These are phyloP conservation scores for Hymenoscyphus fraxineus DNA, from an alignment of 2,329 filamentous ascomycete genomes.

Conservation along the genomic window DNA sequence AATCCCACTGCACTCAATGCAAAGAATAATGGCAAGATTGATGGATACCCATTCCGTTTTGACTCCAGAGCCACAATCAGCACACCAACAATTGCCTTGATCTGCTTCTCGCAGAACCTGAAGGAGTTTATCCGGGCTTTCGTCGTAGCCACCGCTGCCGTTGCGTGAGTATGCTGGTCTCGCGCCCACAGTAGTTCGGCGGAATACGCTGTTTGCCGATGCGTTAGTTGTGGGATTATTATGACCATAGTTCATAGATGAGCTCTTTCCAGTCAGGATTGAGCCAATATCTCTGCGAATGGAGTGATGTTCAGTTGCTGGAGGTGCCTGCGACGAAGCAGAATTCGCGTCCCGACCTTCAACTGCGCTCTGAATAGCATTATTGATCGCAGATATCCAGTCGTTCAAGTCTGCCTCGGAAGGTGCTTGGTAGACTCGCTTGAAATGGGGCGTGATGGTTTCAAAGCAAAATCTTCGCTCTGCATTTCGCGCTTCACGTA, in stretches of 20 bases:
- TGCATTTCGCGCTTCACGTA: conserved; percentile 89
- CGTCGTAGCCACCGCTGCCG: conserved; percentile 69
- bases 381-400: conserved; percentile 96
- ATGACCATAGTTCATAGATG: conserved; percentile 54
- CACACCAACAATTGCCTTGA: conserved; percentile 88
- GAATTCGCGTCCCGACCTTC: conserved; percentile 67
- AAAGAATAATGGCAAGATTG: conserved; percentile 92
- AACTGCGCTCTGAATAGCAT: conserved; percentile 91
- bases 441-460: conserved; percentile 94
- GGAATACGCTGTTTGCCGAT: conserved; percentile 58
- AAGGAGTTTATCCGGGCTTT: conserved; percentile 79
- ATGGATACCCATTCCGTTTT: conserved; percentile 99
- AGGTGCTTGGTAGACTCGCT: conserved; percentile 93
- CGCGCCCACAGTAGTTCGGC: conserved; percentile 88
- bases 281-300: conserved; percentile 85
- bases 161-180: conserved; percentile 69
- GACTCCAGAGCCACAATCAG: conserved; percentile 84
- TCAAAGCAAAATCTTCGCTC: conserved; percentile 97
- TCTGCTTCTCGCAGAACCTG: conserved; percentile 86
- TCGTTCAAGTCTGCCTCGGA: conserved; percentile 97
- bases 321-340: conserved; percentile 33
- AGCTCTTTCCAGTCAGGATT: conserved; percentile 87
- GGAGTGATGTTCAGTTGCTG: conserved; percentile 43
- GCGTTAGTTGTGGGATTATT: conserved; percentile 46
- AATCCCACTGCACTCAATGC: conserved; percentile 97